These are phyloP conservation scores for Apostasia shenzhenica DNA, from an alignment of 106 monocot species.

Conservation along the genomic window DNA sequence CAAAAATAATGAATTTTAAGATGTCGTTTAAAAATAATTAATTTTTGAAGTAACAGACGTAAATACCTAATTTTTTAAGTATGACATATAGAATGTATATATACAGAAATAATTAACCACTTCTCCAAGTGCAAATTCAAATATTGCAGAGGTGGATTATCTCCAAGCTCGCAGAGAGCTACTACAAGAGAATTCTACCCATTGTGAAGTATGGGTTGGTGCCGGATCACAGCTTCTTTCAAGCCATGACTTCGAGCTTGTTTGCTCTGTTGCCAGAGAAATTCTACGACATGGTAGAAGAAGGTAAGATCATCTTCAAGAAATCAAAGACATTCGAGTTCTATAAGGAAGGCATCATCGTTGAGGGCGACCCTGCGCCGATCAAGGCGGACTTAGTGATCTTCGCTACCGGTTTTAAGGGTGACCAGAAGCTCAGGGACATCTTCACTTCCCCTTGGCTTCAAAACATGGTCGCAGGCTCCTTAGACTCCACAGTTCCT, in stretches of 20 bases:
- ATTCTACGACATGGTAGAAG: slow-evolving; percentile 54
- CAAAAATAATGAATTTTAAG: no score
- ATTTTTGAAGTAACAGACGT: not conserved
- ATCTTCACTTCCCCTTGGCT: slow-evolving; percentile 14
- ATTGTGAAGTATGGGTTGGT: slow-evolving; percentile 61
- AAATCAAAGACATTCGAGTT: slow-evolving; percentile 37
- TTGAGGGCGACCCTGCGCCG: slow-evolving; percentile 22
- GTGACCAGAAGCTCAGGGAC: no score
- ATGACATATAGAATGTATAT: not conserved
- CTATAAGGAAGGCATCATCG: slow-evolving; percentile 32
- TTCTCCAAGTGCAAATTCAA: not conserved
- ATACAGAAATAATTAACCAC: no score
- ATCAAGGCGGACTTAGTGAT: slow-evolving; percentile 35
- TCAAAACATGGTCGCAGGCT: slow-evolving; percentile 15
- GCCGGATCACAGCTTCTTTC: slow-evolving; percentile 45
- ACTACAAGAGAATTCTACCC: slow-evolving; percentile 36
- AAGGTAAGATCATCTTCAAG: slow-evolving; percentile 61
- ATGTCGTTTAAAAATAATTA: no score
- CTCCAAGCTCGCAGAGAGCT: slow-evolving; percentile 47
- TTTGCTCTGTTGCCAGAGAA: slow-evolving; percentile 35
- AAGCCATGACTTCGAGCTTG: slow-evolving; percentile 21
- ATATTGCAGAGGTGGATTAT: slow-evolving; percentile 43
- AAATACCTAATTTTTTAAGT: not conserved
- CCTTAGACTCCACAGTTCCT: slow-evolving; percentile 30
- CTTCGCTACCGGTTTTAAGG: no score